Base-by-base conservation (phyloP, 2,329 filamentous ascomycete species). In the Phoma sp. region DNA sequence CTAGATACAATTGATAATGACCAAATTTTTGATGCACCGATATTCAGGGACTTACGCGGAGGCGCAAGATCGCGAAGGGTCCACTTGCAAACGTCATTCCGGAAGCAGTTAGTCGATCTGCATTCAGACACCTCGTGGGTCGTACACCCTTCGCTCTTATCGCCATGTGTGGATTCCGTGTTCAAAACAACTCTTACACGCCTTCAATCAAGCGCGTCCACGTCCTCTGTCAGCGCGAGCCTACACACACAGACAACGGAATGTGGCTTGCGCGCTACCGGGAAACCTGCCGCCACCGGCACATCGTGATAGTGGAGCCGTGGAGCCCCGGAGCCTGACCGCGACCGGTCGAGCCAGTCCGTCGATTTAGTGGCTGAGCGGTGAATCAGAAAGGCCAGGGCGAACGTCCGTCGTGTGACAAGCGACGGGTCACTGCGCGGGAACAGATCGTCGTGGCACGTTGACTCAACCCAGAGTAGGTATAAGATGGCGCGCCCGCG, bases 291-390 rank as follows among this genome's bases (percentile, higher is more conserved):
- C 35, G 24, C 29, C 41, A 30, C 23, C 40, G 29, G 44, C 7
- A 36, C 38, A 44, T 40, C 44, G 14, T 40, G 33, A 27, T 8
- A 35, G 51, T 54, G 51, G 51, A 54, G 51, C 51, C 40, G 35
- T 45, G 40, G 27, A 25, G 40, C n/a, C 38, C 27, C 27, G 40
- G 27, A 18, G 14, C 11, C 40, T 27, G 40, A 46, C 18, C 35
- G 35, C 30, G 40, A 27, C 46, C 46, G 42, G 42, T 49, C 11
- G 38, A 41, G 52, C 30, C 37, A 55, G 46, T 30, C 45, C 45
- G 41, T 25, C 41, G 40, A 48, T 25, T 23, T 54, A 54, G 52
- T 30, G 45, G 46, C 35, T 18, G 14, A 44, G 46, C 46, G 46
- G 52, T 55, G 52, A 37, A 46, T 37, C n/a, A n/a, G 9, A 37